A percentile compares a stretch with the other conserved stretches of the same genome.
Evolutionary conservation across 345 rosid species (phyloP).

Genomic region (Eutrema japonicum): DNA sequence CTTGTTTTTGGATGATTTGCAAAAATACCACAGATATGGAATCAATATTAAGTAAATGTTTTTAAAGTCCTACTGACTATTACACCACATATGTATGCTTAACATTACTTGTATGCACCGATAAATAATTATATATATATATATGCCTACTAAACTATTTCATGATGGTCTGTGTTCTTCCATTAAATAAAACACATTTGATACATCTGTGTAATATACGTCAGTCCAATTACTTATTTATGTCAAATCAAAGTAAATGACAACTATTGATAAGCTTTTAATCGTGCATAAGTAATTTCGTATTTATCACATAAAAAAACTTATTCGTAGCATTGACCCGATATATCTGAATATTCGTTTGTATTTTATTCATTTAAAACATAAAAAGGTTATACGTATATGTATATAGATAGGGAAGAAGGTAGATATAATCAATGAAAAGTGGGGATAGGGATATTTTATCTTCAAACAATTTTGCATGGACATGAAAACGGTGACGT

Average conservation of each 20-base stretch:
- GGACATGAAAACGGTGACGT: constrained; percentile 51
- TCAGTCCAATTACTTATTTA: constrained; percentile 9
- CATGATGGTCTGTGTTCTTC: background rate
- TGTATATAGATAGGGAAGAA: constrained; percentile 2
- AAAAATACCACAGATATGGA: too few species aligned
- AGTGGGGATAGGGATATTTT: constrained; percentile 42
- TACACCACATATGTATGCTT: background rate
- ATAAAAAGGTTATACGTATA: background rate
- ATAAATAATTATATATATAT: background rate
- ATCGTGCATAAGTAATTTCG: background rate
- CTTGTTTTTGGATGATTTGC: too few species aligned
- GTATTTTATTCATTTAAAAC: constrained; percentile 3
- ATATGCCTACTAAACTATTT: background rate
- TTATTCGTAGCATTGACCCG: background rate
- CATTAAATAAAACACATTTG: background rate
- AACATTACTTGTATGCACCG: background rate
- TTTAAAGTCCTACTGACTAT: too few species aligned
- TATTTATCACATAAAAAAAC: background rate
- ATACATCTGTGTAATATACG: background rate
- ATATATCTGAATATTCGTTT: background rate
- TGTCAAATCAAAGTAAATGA: background rate
- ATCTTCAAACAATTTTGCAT: constrained; percentile 43
- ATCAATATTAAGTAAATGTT: background rate
- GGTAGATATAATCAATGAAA: constrained; percentile 38
- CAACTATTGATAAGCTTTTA: background rate